Conservation (phyloP, 2,329 filamentous ascomycete species). For the Monascus ruber region DNA sequence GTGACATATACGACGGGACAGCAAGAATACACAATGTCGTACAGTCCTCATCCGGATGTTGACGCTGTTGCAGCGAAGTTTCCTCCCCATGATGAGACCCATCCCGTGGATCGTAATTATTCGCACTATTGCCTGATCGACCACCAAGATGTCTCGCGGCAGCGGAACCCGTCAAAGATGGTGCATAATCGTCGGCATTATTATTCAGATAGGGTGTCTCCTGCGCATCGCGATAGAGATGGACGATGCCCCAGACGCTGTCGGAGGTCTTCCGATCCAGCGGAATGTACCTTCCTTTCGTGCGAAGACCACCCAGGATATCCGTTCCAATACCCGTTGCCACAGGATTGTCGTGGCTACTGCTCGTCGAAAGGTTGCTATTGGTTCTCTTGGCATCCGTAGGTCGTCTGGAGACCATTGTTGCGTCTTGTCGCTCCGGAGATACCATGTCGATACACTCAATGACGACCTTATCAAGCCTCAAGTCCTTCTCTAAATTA, state of each 20-base stretch:
- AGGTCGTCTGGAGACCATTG: conserved; percentile 10
- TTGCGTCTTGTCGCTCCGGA: conserved; percentile 10
- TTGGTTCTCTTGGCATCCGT: conserved; percentile 11
- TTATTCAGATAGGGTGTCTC: conserved; percentile 51
- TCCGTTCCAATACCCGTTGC: conserved; percentile 40
- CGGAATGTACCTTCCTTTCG: conserved; percentile 68
- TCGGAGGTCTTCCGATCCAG: conserved; percentile 62
- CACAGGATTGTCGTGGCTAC: conserved; percentile 26
- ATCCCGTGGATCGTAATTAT: background rate
- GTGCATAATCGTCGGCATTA: conserved; percentile 34
- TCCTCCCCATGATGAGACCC: background rate
- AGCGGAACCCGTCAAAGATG: conserved; percentile 27
- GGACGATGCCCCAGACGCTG: conserved; percentile 83
- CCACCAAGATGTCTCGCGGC: conserved; percentile 18
- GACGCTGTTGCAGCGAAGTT: conserved; percentile 4
- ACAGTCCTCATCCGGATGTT: conserved; percentile 46
- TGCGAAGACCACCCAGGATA: conserved; percentile 55
- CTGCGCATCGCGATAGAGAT: conserved; percentile 77
- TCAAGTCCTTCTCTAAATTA: conserved; percentile 51
- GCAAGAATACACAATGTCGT: conserved; percentile 88
- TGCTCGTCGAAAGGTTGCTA: conserved; percentile 11
- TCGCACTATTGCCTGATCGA: conserved; percentile 9
- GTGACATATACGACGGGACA: conserved; percentile 86
- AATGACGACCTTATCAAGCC: conserved; percentile 67
- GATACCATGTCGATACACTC: conserved; percentile 66